Evolutionary conservation across 495 filamentous ascomycete genomes (phyloP), one percentile per base, ranked within the genome.

Genomic region (Aspergillus diversus): DNA sequence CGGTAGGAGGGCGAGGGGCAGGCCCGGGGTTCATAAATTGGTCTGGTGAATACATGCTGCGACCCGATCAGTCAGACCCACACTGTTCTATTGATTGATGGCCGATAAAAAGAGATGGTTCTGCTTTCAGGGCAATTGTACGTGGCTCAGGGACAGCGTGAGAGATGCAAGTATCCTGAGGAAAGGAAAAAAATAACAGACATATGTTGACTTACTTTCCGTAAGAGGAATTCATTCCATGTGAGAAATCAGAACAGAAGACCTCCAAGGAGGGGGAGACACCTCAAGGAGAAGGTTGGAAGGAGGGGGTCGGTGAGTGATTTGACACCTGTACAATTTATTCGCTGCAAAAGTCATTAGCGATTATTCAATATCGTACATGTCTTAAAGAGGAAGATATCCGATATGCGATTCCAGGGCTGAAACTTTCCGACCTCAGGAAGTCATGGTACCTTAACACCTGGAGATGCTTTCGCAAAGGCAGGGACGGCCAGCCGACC

Each of bases 11-110:
- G 64, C 90, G 87, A 49, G 95, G 95, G 59, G 95, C 94, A 51
- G 95, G 94, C 53, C 95, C 92, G 60, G 95, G 93, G 72, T 97
- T 98, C 90, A 97, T 95, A 78, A 99, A 99, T 73, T 90, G 87
- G 70, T 84, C 85, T 60, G 81, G 79, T 50, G 85, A 79, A 75
- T 91, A 92, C 69, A 86, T 78, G 66, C 85, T 87, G 67, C 69
- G 32, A 43, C 50, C 11, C 34, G 9, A 57, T 63, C 55, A 61
- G 60, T 57, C 34, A 60, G 21, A 31, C 52, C 35, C 51, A 43
- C 12, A 42, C 42, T 17, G 16, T 46, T 50, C n/a, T 50, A 17
- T 50, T 17, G 47, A 43, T 43, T 34, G 21, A 33, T 42, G 43
- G 27, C 42, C 3, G 37, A 33, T 34, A 39, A 35, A 15, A 46